Conservation (phyloP, 352 stramenopile species). For the Phytophthora macrochlamydospora region DNA sequence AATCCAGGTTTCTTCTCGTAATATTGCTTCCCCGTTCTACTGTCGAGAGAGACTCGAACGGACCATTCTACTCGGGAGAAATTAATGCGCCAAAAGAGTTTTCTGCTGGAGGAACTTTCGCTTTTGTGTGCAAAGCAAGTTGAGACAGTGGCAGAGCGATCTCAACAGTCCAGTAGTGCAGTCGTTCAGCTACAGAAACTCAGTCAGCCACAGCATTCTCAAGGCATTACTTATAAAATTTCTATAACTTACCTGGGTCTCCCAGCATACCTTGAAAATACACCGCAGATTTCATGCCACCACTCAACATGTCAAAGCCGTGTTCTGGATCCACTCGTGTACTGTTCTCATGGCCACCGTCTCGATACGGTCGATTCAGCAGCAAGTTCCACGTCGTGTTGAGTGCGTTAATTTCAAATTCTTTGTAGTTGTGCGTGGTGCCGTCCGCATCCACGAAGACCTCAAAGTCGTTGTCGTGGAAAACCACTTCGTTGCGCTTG, state of each 20-base stretch:
- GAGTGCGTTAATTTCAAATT: constrained; percentile 89
- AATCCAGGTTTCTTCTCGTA: constrained; percentile 61
- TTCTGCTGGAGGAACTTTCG: constrained; percentile 37
- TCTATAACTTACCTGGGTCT: constrained; percentile 41
- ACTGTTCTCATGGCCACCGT: constrained; percentile 85
- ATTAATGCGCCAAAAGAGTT: constrained; percentile 84
- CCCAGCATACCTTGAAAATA: constrained; percentile 68
- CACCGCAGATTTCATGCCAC: constrained; percentile 53
- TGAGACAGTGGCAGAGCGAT: constrained; percentile 75
- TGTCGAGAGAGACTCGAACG: constrained; percentile 33
- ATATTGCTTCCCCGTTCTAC: constrained; percentile 15
- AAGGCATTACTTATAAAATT: neutral
- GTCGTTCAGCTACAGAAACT: constrained; percentile 25
- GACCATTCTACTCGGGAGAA: constrained; percentile 89
- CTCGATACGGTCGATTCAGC: constrained; percentile 86
- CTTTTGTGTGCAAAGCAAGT: constrained; percentile 46
- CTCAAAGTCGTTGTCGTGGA: constrained; percentile 93
- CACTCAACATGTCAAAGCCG: constrained; percentile 73
- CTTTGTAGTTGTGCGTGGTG: constrained; percentile 89
- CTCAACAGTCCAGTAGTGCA: constrained; percentile 84
- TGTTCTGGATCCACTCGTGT: constrained; percentile 65
- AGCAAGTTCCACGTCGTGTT: constrained; percentile 91
- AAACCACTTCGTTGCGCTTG: constrained; percentile 69
- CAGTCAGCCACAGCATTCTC: constrained; percentile 3
- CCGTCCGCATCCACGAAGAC: constrained; percentile 88